phyloP scores from a whole-genome alignment of 768 basidiomycete species.

The Mycena epipterygia region DNA sequence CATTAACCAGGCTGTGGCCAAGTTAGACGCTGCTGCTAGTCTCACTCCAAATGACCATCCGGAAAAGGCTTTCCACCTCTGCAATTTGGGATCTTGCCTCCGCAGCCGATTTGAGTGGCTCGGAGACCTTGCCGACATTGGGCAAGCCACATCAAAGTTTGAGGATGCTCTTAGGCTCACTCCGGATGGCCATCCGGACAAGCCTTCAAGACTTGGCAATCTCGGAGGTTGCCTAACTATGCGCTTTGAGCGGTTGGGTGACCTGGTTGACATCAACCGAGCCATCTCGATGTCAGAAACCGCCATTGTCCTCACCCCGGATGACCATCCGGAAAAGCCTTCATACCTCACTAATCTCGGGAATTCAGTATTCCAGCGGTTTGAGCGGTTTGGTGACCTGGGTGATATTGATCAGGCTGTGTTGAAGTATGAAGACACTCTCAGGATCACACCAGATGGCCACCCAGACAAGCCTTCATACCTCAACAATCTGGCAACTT shows the following conservation, averaged over 20 bases:
- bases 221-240: background rate
- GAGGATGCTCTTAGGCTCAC: background rate
- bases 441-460: background rate
- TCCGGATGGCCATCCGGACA: background rate
- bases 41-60: background rate
- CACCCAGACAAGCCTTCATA: background rate
- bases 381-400: background rate
- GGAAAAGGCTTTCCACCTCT: background rate
- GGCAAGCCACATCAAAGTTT: background rate
- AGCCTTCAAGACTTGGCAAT: background rate
- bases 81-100: background rate
- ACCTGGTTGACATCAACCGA: background rate
- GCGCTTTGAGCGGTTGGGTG: constrained; percentile 11
- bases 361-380: background rate
- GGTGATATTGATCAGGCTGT: background rate
- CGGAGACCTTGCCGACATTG: background rate
- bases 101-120: background rate
- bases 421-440: background rate
- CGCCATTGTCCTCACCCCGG: background rate
- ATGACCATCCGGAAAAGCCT: background rate
- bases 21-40: background rate
- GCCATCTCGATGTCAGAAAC: background rate
- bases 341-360: background rate
- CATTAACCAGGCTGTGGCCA: background rate
- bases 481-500: background rate